These are phyloP conservation scores for Aspergillus quadrilineatus DNA, from an alignment of 2,329 filamentous ascomycete species.

Conservation along the genomic window DNA sequence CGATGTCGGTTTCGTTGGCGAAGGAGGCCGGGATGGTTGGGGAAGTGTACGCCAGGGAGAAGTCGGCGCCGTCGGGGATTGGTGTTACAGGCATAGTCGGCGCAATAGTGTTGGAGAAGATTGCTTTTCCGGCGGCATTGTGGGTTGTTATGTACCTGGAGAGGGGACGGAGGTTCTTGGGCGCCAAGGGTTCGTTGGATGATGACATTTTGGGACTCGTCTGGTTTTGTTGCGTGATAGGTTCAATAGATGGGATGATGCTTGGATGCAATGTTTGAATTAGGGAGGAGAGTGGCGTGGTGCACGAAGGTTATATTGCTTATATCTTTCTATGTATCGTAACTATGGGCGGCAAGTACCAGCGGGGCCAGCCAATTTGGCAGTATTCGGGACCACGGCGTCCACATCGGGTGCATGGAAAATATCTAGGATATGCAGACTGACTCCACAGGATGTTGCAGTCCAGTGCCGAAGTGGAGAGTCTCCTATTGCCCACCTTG, in stretches of 20 bases:
- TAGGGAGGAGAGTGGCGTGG: neutral
- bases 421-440: neutral
- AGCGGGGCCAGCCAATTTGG: too few relatives aligned
- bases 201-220: conserved; percentile 17
- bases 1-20: conserved; percentile 47
- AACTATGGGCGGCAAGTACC: too few relatives aligned
- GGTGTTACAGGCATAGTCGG: conserved; percentile 21
- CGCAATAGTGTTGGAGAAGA: conserved; percentile 34
- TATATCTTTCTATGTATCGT: neutral
- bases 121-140: conserved; percentile 32
- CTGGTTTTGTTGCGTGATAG: neutral
- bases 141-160: conserved; percentile 36
- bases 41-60: conserved; percentile 53
- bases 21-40: conserved; percentile 50
- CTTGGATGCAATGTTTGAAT: neutral
- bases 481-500: neutral
- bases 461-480: neutral
- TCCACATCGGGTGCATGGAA: conserved; percentile 17
- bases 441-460: too few relatives aligned
- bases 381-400: conserved; percentile 20
- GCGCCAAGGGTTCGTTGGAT: conserved; percentile 25
- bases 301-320: neutral
- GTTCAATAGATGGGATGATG: neutral
- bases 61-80: conserved; percentile 45
- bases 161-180: conserved; percentile 32